Base-by-base conservation (phyloP, 495 filamentous ascomycete genomes). In the Hyaloscypha hepaticicola region DNA sequence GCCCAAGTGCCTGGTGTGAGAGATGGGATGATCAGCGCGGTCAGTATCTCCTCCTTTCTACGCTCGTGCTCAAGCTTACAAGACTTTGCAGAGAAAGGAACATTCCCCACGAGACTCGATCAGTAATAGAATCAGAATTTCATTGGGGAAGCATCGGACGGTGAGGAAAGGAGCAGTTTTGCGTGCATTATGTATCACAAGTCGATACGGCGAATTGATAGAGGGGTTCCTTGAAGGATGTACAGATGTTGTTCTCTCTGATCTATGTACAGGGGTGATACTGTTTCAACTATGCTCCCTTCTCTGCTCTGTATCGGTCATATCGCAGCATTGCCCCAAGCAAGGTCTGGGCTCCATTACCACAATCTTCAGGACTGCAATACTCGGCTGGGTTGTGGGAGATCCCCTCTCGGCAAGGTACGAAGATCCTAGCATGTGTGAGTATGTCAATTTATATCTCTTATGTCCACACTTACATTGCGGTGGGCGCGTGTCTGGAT, bases 1-100 rank as follows among this genome's bases (percentile, higher is more conserved):
- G 96, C 87, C 95, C 96, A 68, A 95, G 90, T 78, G 82, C 86
- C 72, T 99, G 96, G 96, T 88, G 89, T 72, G 84, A 90, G 79
- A 85, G 94, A 77, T 99, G 96, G 96, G 96, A 99, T 77, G 89
- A 91, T 71, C 96, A 98, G 83, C 88, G 94, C 78, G 92, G 94
- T 97, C 85, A 71, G 90, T 82, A 72, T 51, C 51, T 61, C 38
- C 7, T 61, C 22, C 8, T 26, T 51, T 8, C 56, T 22, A 45
- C 50, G 41, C 7, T 19, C 29, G 19, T 45, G 41, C 16, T 29
- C 11, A 21, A 58, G 19, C 62, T 66, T 27, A 68, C 66, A 26
- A 34, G 38, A 48, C 38, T 31, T 38, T 59, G 65, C 80, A 95
- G 94, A 94, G 77, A 87, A 89, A 70, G 94, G 94, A 74, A 97